phyloP scores from a whole-genome alignment of 495 filamentous ascomycete genomes.

The Corynascus novoguineensis region DNA sequence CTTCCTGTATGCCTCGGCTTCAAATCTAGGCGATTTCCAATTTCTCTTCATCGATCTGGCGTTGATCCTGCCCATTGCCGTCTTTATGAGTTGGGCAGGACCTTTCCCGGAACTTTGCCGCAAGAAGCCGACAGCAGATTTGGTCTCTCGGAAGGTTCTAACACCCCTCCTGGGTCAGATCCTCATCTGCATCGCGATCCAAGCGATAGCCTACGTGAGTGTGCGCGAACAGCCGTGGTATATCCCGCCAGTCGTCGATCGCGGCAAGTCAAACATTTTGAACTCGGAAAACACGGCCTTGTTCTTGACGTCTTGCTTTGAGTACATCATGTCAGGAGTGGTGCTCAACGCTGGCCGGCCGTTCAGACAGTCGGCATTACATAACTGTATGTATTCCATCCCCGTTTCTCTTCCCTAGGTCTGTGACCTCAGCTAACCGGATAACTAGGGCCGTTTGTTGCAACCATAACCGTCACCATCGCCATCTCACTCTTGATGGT shows the following conservation, averaged over 20 bases:
- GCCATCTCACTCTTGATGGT: conserved; percentile 71
- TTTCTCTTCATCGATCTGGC: conserved; percentile 93
- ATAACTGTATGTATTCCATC: conserved; percentile 59
- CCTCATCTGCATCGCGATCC: conserved; percentile 68
- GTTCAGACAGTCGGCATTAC: conserved; percentile 72
- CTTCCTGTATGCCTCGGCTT: conserved; percentile 92
- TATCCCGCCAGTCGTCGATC: conserved; percentile 67
- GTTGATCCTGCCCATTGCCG: conserved; percentile 90
- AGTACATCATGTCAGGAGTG: conserved; percentile 85
- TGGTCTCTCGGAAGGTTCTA: conserved; percentile 90
- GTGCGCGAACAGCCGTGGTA: conserved; percentile 82
- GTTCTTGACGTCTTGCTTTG: conserved; percentile 85
- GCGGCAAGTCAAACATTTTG: conserved; percentile 70
- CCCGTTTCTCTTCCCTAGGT: not conserved
- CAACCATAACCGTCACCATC: conserved; percentile 63
- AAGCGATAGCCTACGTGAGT: conserved; percentile 63
- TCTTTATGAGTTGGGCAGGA: conserved; percentile 98
- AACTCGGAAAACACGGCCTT: conserved; percentile 91
- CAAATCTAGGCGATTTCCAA: conserved; percentile 97
- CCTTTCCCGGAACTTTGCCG: conserved; percentile 70
- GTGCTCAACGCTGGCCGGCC: conserved; percentile 85
- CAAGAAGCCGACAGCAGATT: conserved; percentile 85
- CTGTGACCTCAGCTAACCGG: not conserved
- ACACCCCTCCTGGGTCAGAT: conserved; percentile 89
- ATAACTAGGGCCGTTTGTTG: conserved; percentile 69